A percentile compares a stretch with the other conserved stretches of the same genome.
Conservation (phyloP, 176 grass and related monocot species). For the Raddia guianensis region DNA sequence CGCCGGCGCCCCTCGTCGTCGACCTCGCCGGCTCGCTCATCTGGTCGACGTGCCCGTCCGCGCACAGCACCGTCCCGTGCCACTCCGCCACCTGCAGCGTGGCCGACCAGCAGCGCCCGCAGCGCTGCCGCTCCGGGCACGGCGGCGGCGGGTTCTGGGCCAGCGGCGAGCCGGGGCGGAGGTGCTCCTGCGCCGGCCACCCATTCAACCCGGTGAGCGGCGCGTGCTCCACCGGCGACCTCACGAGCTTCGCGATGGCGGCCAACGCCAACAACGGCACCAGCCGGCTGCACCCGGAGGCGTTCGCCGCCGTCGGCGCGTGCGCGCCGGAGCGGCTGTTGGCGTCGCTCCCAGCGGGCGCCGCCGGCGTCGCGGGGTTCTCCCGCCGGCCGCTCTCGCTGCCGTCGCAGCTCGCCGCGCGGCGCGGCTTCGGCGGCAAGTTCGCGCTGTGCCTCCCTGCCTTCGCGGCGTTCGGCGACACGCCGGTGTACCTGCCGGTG, state of each 20-base stretch:
- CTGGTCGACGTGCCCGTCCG: constrained; percentile 40
- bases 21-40: constrained; percentile 41
- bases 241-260: constrained; percentile 36
- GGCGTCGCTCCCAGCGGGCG: constrained; percentile 19
- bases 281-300: background rate
- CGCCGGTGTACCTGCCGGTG: constrained; percentile 35
- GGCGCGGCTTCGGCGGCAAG: constrained; percentile 34
- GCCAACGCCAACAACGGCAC: constrained; percentile 43
- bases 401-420: constrained; percentile 46
- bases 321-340: constrained; percentile 44
- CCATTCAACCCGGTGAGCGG: constrained; percentile 45
- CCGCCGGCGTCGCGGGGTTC: constrained; percentile 54
- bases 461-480: constrained; percentile 45
- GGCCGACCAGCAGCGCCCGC: background rate
- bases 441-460: constrained; percentile 60
- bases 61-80: constrained; percentile 28
- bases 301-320: constrained; percentile 14
- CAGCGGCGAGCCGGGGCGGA: background rate
- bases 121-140: constrained; percentile 24
- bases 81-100: background rate
- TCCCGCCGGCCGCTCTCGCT: constrained; percentile 35
- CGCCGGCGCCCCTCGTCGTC: constrained; percentile 11
- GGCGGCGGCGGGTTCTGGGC: constrained; percentile 30
- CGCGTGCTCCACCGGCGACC: constrained; percentile 39
- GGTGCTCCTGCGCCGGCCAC: constrained; percentile 40